Base-by-base conservation (phyloP, 306 rosid species). In the Vachellia collinsii region DNA sequence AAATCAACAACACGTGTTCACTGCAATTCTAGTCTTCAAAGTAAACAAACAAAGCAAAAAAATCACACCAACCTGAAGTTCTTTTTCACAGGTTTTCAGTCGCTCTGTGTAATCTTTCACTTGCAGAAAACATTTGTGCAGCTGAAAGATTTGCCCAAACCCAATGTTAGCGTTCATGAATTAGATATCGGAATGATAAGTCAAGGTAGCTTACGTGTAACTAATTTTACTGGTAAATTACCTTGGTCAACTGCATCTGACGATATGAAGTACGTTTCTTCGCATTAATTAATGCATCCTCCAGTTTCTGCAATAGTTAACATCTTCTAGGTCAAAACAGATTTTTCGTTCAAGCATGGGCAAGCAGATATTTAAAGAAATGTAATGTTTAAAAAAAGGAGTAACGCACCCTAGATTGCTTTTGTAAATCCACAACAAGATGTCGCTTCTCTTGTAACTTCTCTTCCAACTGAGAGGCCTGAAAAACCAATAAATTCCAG, bases 11-110 rank as follows among this genome's bases (percentile, higher is more conserved):
- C 54, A 51, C 69, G 54, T 12, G 9, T 65, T 51, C 38, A 25
- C 77, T 84, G 62, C 23, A 67, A 46, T 23, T 48, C 29, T 23
- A 62, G 46, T 48, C 22, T 67, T 70, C 43, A 77, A 44, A 48
- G 69, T n/a, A 54, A 58, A 25, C 63, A 83, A 54, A 54, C 43
- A 4, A 22, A 29, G 38, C 53, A 65, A 50, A 59, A 68, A 25
- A 25, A 69, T 36, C 72, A 79, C 59, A 82, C 93, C 65, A 78
- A 95, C 98, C 99, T 93, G 94, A 85, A 93, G 91, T 88, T 95
- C 93, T 68, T 87, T 87, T 85, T 95, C 96, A 80, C 86, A 76
- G 82, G 77, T 80, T 87, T 89, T 85, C 73, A 90, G 93, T 78
- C 82, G 86, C 64, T 93, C 92, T 19, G 90, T 61, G 79, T 68